Conservation (phyloP, 192 early-diverging fungal species). For the Kickxella alabastrina region DNA sequence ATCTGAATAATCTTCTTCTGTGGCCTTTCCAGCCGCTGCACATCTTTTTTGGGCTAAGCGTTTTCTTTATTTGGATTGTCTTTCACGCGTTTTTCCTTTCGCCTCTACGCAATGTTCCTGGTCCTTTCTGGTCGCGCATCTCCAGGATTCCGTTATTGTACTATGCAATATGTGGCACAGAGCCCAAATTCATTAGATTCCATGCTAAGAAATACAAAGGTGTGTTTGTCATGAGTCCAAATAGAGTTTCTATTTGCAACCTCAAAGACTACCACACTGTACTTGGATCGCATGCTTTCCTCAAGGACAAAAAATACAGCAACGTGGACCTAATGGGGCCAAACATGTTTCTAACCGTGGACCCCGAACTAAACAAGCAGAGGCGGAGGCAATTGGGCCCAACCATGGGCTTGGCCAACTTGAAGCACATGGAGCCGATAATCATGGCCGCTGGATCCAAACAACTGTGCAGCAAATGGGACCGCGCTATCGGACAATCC, state of each 20-base stretch:
- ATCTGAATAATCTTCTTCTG: neutral
- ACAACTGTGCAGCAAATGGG: conserved; percentile 34
- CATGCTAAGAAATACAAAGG: conserved; percentile 33
- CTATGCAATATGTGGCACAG: conserved; percentile 26
- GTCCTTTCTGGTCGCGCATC: conserved; percentile 36
- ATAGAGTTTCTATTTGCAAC: conserved; percentile 29
- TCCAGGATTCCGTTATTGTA: conserved; percentile 26
- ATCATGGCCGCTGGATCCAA: conserved; percentile 26
- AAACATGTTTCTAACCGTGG: conserved; percentile 37
- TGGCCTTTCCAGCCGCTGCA: conserved; percentile 14
- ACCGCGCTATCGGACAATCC: conserved; percentile 6
- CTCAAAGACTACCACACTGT: conserved; percentile 18
- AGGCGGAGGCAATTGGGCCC: conserved; percentile 38
- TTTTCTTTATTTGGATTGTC: conserved; percentile 16
- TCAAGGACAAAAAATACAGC: conserved; percentile 30
- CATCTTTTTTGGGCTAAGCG: conserved; percentile 16
- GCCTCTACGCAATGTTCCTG: conserved; percentile 36
- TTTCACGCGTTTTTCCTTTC: conserved; percentile 33
- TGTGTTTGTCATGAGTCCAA: conserved; percentile 35
- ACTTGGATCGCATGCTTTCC: conserved; percentile 36
- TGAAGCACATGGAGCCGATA: conserved; percentile 32
- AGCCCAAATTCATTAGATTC: conserved; percentile 34
- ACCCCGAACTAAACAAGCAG: conserved; percentile 30
- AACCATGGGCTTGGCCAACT: conserved; percentile 8
- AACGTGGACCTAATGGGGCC: conserved; percentile 29